Percentiles rank a stretch among this genome's conserved stretches.
Evolutionary conservation across 1,284 basidiomycete species (phyloP).

Genomic region (Taiwanofungus camphoratus): DNA sequence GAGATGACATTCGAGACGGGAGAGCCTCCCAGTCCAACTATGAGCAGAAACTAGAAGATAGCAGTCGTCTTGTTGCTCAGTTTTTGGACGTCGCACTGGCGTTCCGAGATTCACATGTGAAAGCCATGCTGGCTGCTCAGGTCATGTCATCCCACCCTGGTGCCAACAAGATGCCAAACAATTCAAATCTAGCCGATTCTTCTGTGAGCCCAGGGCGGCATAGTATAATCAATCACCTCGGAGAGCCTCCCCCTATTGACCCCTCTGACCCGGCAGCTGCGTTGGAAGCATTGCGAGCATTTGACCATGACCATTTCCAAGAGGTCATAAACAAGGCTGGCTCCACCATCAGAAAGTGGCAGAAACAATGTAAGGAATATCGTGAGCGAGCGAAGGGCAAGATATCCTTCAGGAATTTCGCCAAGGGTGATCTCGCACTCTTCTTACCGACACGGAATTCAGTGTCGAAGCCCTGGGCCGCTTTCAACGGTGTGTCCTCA

Average conservation of each 20-base stretch:
- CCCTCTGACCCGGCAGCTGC: slow-evolving; percentile 64
- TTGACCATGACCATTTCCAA: slow-evolving; percentile 80
- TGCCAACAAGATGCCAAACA: slow-evolving; percentile 4
- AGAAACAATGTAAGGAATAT: slow-evolving; percentile 93
- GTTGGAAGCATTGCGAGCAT: slow-evolving; percentile 61
- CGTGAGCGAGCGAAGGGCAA: slow-evolving; percentile 89
- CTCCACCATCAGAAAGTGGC: slow-evolving; percentile 89
- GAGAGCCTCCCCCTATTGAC: slow-evolving; percentile 69
- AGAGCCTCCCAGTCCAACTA: slow-evolving; percentile 59
- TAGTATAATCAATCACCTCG: slow-evolving; percentile 44
- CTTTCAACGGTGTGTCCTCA: slow-evolving; percentile 74
- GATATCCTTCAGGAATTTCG: slow-evolving; percentile 90
- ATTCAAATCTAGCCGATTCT: slow-evolving; percentile 34
- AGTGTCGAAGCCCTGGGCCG: slow-evolving; percentile 92
- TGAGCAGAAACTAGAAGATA: slow-evolving; percentile 58
- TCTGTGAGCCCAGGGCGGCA: slow-evolving; percentile 43
- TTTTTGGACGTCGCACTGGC: slow-evolving; percentile 70
- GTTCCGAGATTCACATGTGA: slow-evolving; percentile 68
- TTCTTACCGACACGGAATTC: slow-evolving; percentile 95
- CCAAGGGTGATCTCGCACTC: slow-evolving; percentile 88
- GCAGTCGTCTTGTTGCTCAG: slow-evolving; percentile 59
- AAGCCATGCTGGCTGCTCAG: slow-evolving; percentile 59
- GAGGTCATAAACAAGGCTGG: slow-evolving; percentile 79
- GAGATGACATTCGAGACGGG: slow-evolving; percentile 57
- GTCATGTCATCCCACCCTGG: slow-evolving; percentile 55